phyloP scores from a whole-genome alignment of 2,329 filamentous ascomycete genomes.

The Annulohypoxylon truncatum region DNA sequence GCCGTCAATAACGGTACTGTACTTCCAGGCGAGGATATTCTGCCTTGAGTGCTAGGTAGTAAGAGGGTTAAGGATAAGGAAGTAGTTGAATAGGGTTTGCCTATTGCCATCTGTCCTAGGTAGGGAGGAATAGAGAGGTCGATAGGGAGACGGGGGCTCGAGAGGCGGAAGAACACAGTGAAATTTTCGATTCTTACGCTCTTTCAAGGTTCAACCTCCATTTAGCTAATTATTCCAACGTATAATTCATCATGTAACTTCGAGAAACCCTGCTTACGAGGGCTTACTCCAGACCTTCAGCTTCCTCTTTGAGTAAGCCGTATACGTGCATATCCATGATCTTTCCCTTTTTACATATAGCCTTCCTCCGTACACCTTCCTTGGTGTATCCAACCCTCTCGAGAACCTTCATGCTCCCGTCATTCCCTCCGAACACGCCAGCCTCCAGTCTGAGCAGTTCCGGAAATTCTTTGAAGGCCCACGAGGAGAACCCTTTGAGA shows the following conservation, averaged over 20 bases:
- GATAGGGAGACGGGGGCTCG: not conserved
- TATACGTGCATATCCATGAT: constrained; percentile 54
- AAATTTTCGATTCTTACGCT: constrained; percentile 8
- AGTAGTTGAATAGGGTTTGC: not conserved
- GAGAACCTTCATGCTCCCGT: constrained; percentile 57
- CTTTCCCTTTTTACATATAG: constrained; percentile 56
- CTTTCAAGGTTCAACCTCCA: not conserved
- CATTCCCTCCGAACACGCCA: constrained; percentile 53
- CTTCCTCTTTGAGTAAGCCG: constrained; percentile 55
- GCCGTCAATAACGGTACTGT: constrained; percentile 71
- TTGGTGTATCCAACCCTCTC: constrained; percentile 56
- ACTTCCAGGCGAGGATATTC: constrained; percentile 62
- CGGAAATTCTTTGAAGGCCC: constrained; percentile 58
- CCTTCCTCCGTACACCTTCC: constrained; percentile 58
- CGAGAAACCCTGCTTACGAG: not conserved
- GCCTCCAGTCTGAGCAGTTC: constrained; percentile 58
- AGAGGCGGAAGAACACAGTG: not conserved
- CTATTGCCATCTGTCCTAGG: not conserved
- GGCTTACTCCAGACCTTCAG: constrained; percentile 21
- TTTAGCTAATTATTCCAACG: not conserved
- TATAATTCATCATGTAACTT: not conserved
- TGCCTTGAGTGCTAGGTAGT: constrained; percentile 34
- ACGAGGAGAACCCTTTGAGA: constrained; percentile 53
- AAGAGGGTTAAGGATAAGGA: not conserved
- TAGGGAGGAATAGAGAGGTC: not conserved